Base-by-base conservation (phyloP, 352 stramenopile genomes). In the Globisporangium polare region DNA sequence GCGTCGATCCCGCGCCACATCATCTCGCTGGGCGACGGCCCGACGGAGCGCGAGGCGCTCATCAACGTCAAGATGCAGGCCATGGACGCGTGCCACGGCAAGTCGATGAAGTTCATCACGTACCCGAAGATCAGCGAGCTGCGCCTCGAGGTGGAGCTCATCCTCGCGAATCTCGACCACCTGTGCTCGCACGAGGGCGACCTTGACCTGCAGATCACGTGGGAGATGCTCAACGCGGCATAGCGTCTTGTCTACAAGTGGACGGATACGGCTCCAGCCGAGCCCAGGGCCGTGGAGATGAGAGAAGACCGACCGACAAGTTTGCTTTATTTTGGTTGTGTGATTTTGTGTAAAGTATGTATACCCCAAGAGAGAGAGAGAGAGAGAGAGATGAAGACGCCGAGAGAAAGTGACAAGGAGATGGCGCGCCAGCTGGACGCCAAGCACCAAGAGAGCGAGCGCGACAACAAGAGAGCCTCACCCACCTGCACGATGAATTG, bases 51-150 rank as follows among this genome's bases (percentile, higher is more conserved):
- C 35, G 84, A 92, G 51, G 84, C 84, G 52, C 71, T 93, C 45
- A 93, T 93, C 59, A 93, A 92, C 65, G 64, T 93, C 61, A 93
- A 93, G 66, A 87, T 91, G 80, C 80, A 90, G 61, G 81, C 80
- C 17, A 86, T 90, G 65, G 79, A 90, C 53, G 74, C 77, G 39
- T 93, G 83, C 63, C 80, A 92, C 58, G 84, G 80, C 73, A 93
- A 93, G 65, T 93, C 84, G 50, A 90, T 93, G 80, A 93, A 93
- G 69, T 89, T 93, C 58, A 90, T 93, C 63, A 85, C 84, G 50
- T 89, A 90, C 75, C 84, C 84, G n/a, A 91, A 93, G 78, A 90
- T 90, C 58, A 73, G 68, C 62, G 84, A 93, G 68, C 61, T 93
- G 59, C 81, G 83, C 42, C 65, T 93, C 43, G 84, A 93, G 62